These are phyloP conservation scores for Margaritispora aquatica DNA, from an alignment of 495 filamentous ascomycete genomes.

Conservation along the genomic window DNA sequence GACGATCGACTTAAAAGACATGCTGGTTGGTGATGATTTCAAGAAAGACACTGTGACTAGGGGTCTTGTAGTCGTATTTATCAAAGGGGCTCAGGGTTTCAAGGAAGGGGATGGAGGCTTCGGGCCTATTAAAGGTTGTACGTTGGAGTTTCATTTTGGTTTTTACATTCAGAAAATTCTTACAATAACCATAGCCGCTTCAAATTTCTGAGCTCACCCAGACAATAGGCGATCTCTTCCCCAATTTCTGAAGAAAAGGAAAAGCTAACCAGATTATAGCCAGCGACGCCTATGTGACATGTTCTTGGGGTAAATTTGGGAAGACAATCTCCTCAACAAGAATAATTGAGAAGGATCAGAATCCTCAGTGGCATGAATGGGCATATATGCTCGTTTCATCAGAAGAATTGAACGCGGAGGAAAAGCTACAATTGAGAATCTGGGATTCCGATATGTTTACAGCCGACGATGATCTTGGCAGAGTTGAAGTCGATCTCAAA, in stretches of 20 bases:
- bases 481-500: constrained; percentile 60
- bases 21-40: constrained; percentile 69
- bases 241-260: too few relatives aligned
- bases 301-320: constrained; percentile 71
- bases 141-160: too few relatives aligned
- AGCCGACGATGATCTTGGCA: constrained; percentile 67
- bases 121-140: constrained; percentile 48
- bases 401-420: constrained; percentile 66
- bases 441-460: constrained; percentile 62
- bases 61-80: constrained; percentile 57
- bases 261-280: too few relatives aligned
- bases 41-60: constrained; percentile 63
- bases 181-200: too few relatives aligned
- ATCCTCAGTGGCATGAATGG: constrained; percentile 65
- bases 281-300: constrained; percentile 61
- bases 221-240: too few relatives aligned
- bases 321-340: constrained; percentile 59
- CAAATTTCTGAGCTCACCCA: too few relatives aligned
- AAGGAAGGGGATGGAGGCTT: constrained; percentile 58
- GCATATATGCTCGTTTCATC: constrained; percentile 57
- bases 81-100: constrained; percentile 57
- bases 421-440: constrained; percentile 58
- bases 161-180: too few relatives aligned
- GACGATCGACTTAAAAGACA: constrained; percentile 65
- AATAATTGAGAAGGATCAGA: constrained; percentile 54